Percentiles rank a stretch among this genome's conserved stretches.
Conservation (phyloP, 2,329 filamentous ascomycete genomes). For the Dactylellina cionopaga region DNA sequence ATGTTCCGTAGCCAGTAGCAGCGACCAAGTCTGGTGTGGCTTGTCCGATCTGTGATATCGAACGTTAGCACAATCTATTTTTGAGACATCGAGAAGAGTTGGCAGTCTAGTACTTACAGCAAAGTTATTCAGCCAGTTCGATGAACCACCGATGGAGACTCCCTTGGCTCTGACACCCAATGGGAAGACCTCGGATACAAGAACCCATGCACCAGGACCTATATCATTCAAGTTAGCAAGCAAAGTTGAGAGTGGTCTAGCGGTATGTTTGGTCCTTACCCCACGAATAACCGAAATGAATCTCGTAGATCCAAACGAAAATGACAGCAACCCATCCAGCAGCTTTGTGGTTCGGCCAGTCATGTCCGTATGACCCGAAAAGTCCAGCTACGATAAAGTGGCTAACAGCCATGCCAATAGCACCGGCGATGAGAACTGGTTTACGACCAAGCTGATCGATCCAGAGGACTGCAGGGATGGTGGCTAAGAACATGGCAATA, state of each 20-base stretch:
- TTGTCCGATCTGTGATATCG: conserved; percentile 64
- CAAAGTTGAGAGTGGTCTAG: conserved; percentile 19
- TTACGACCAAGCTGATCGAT: conserved; percentile 65
- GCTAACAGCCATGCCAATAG: conserved; percentile 63
- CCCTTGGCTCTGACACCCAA: conserved; percentile 71
- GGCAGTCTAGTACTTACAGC: conserved; percentile 56
- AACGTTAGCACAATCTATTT: not conserved
- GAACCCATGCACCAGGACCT: not conserved
- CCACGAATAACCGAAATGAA: conserved; percentile 71
- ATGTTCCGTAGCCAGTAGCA: conserved; percentile 68
- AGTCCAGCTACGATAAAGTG: conserved; percentile 67
- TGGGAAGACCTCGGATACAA: conserved; percentile 71
- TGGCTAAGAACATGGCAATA: conserved; percentile 75
- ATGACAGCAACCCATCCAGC: conserved; percentile 69
- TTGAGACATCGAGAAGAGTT: not conserved
- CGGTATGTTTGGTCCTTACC: conserved; percentile 60
- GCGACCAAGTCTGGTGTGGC: conserved; percentile 73
- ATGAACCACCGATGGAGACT: conserved; percentile 71
- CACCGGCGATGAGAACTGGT: conserved; percentile 63
- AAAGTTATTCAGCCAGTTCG: conserved; percentile 75
- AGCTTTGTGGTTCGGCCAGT: conserved; percentile 65
- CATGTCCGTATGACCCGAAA: conserved; percentile 65
- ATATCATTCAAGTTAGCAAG: conserved; percentile 54
- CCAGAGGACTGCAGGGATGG: conserved; percentile 65
- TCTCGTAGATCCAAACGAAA: conserved; percentile 71